Conservation (phyloP, 108 stramenopile species). For the Craspedostauros australis region DNA sequence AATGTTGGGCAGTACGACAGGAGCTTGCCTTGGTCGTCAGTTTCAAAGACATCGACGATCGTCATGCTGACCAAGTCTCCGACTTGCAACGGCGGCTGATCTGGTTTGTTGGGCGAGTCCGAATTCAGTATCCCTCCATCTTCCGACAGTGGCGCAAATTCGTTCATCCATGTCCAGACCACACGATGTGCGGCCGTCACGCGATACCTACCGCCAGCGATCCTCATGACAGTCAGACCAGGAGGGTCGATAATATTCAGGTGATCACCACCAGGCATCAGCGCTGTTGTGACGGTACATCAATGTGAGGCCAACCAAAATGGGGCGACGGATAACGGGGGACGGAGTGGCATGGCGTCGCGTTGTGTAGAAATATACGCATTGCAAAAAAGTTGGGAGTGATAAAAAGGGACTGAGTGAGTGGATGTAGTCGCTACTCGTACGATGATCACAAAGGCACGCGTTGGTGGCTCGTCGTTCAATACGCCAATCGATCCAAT, state of each 20-base stretch:
- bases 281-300: conserved; percentile 24
- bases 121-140: conserved; percentile 7
- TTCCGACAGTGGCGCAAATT: conserved; percentile 50
- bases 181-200: conserved; percentile 85
- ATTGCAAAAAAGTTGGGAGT: too few relatives aligned
- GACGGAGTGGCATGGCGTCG: too few relatives aligned
- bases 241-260: conserved; percentile 83
- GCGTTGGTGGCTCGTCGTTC: too few relatives aligned
- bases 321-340: too few relatives aligned
- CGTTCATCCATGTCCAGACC: conserved; percentile 91
- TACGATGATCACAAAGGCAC: too few relatives aligned
- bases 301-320: too few relatives aligned
- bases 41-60: conserved; percentile 88
- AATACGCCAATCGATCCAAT: too few relatives aligned
- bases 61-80: conserved; percentile 84
- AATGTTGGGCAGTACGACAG: conserved; percentile 85
- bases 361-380: too few relatives aligned
- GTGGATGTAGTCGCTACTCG: too few relatives aligned
- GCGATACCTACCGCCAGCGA: conserved; percentile 81
- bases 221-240: conserved; percentile 84
- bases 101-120: not conserved
- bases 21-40: conserved; percentile 73
- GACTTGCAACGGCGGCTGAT: conserved; percentile 51
- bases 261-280: conserved; percentile 88
- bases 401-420: too few relatives aligned